phyloP scores from a whole-genome alignment of 1,139 yeast genomes.

The Magnusiomyces paraingens region DNA sequence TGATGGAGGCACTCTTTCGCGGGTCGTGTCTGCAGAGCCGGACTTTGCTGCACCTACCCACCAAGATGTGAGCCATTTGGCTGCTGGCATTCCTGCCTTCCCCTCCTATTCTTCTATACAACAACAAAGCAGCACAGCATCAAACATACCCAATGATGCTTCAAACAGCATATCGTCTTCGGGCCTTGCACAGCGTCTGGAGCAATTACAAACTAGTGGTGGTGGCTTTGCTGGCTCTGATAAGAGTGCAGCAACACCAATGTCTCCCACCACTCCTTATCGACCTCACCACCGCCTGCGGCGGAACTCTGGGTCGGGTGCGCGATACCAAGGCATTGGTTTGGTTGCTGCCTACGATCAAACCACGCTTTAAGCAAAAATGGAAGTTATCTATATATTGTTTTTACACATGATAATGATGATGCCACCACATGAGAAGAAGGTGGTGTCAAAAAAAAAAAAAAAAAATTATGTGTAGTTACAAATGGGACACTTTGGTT shows the following conservation, averaged over 20 bases:
- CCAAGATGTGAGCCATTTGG: not conserved
- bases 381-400: too few relatives aligned
- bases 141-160: not conserved
- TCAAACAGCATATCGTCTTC: not conserved
- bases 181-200: not conserved
- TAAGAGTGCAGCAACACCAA: too few relatives aligned
- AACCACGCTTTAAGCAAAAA: not conserved
- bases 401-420: too few relatives aligned
- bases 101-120: not conserved
- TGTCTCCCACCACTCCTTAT: too few relatives aligned
- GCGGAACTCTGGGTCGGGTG: slow-evolving; percentile 4
- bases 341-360: slow-evolving; percentile 14
- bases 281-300: not conserved
- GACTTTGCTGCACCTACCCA: slow-evolving; percentile 1
- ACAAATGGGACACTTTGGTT: too few relatives aligned
- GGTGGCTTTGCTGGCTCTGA: too few relatives aligned
- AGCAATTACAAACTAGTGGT: not conserved
- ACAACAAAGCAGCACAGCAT: not conserved
- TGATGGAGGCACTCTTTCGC: slow-evolving; percentile 2
- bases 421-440: too few relatives aligned
- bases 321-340: slow-evolving; percentile 14
- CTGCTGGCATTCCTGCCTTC: not conserved
- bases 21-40: slow-evolving; percentile 6
- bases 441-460: too few relatives aligned
- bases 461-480: too few relatives aligned